Evolutionary conservation across 306 rosid genomes (phyloP).

Genomic region (Dicorynia guianensis): DNA sequence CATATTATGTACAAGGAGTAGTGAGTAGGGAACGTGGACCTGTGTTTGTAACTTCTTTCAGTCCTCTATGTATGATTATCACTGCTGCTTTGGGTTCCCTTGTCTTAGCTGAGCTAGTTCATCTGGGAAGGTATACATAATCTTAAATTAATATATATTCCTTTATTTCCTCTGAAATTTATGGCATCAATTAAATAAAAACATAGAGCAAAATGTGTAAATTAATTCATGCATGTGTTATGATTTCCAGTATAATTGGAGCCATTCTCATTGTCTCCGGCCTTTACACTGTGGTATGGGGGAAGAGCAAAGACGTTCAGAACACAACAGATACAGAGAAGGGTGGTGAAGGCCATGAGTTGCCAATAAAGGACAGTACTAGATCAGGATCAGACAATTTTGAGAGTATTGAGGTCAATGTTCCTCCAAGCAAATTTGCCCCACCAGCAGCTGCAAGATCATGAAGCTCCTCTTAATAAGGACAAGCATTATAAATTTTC

Average conservation of each 20-base stretch:
- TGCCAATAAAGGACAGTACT: constrained; percentile 62
- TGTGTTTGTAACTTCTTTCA: constrained; percentile 90
- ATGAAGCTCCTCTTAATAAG: constrained; percentile 28
- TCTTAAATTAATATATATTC: not conserved
- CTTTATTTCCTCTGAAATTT: not conserved
- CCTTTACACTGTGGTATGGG: constrained; percentile 97
- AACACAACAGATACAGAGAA: constrained; percentile 43
- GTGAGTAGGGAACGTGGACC: constrained; percentile 90
- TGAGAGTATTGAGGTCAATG: constrained; percentile 41
- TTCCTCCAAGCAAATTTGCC: constrained; percentile 35
- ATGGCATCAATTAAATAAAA: not conserved
- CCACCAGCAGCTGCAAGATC: constrained; percentile 23
- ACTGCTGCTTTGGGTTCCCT: constrained; percentile 83
- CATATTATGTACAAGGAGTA: constrained; percentile 88
- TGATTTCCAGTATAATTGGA: constrained; percentile 68
- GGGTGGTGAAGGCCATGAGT: constrained; percentile 45
- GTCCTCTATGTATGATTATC: constrained; percentile 93
- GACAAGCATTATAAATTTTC: constrained; percentile 37
- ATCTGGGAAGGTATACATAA: constrained; percentile 76
- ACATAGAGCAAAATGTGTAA: not conserved
- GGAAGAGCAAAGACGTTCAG: constrained; percentile 74
- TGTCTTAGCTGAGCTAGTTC: constrained; percentile 78
- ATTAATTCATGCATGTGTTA: not conserved
- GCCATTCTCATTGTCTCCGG: constrained; percentile 83
- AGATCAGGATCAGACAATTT: constrained; percentile 42